Base-by-base conservation (phyloP, 2,329 filamentous ascomycete genomes). In the Calonectria pseudoreteaudii region DNA sequence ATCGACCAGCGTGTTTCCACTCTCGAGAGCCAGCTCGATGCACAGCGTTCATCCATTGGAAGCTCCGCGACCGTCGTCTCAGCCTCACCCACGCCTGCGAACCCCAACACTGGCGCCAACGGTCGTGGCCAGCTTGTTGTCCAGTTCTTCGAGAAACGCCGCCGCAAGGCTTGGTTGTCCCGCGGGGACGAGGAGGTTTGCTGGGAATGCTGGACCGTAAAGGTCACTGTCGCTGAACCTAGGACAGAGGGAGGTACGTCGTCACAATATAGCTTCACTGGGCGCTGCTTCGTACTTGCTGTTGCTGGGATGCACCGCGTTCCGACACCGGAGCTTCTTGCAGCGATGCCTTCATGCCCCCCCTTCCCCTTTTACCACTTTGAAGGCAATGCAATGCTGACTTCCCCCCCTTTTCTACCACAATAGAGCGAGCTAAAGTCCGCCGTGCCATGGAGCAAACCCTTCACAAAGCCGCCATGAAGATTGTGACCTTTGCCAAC, bases 131-230 rank as follows among this genome's bases (percentile, higher is more conserved):
- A 95, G 83, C 91, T 98, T 75, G 92, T 92, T 3, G 94, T 98
- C 41, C 94, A 98, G 86, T 98, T 98, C 87, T 97, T 97, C 79
- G 96, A 99, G 87, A 97, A 96, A 89, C 94, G 93, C 83, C 90
- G 96, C 74, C 91, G 94, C 79, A 97, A 96, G 88, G 90, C 91
- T 2, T 96, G 94, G 83, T 93, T 94, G 84, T 93, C 95, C 86
- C 90, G 85, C 80, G 93, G 92, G 30, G 96, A 98, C 78, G 96
- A 98, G 83, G 96, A 98, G 84, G 92, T 98, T 23, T 98, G 95
- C 84, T 99, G 97, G 97, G 97, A 98, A 88, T 93, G 92, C 81
- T 99, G 97, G 97, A 95, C 94, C 56, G 87, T 99, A 78, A 95
- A 97, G 84, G 94, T 98, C 66, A 97, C 95, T n/a, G 92, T 98